These are phyloP conservation scores for Trichosporon inkin DNA, from an alignment of 1,284 basidiomycete species.

Conservation along the genomic window DNA sequence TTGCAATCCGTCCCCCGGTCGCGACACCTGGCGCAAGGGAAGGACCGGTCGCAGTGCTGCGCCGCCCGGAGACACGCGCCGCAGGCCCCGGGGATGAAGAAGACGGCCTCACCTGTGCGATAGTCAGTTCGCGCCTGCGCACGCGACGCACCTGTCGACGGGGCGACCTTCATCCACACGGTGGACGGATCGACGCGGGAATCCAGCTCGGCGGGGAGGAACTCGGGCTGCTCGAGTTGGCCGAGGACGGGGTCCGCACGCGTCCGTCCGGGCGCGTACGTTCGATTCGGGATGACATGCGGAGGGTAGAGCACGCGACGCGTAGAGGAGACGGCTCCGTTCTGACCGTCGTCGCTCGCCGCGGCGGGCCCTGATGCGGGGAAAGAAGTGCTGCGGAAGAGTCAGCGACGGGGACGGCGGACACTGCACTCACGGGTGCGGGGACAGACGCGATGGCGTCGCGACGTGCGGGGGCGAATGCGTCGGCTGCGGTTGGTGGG, in stretches of 20 bases:
- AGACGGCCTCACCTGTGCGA: conserved; percentile 33
- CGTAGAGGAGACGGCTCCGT: not conserved
- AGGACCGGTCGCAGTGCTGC: conserved; percentile 33
- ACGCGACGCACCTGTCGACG: conserved; percentile 6
- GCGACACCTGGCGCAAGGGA: conserved; percentile 35
- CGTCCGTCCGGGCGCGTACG: not conserved
- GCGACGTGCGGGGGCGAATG: not conserved
- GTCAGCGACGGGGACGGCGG: not conserved
- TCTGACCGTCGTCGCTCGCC: not conserved
- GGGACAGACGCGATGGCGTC: not conserved
- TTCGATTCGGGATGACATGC: not conserved
- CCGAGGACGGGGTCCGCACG: conserved; percentile 13
- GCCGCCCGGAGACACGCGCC: conserved; percentile 26
- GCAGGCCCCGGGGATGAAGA: conserved; percentile 38
- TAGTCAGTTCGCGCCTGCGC: not conserved
- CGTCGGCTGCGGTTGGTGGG: not conserved
- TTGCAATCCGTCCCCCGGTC: conserved; percentile 10
- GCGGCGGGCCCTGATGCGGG: not conserved
- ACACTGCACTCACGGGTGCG: not conserved
- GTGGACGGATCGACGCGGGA: conserved; percentile 28
- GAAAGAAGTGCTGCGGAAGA: not conserved
- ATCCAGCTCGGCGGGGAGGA: conserved; percentile 37
- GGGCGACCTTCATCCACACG: conserved; percentile 33
- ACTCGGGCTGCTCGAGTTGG: conserved; percentile 31
- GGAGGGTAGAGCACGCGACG: not conserved